Percentiles rank a stretch among this genome's conserved stretches.
Evolutionary conservation across 2,329 filamentous ascomycete genomes (phyloP).

Genomic region (Ceratocystis destructans): DNA sequence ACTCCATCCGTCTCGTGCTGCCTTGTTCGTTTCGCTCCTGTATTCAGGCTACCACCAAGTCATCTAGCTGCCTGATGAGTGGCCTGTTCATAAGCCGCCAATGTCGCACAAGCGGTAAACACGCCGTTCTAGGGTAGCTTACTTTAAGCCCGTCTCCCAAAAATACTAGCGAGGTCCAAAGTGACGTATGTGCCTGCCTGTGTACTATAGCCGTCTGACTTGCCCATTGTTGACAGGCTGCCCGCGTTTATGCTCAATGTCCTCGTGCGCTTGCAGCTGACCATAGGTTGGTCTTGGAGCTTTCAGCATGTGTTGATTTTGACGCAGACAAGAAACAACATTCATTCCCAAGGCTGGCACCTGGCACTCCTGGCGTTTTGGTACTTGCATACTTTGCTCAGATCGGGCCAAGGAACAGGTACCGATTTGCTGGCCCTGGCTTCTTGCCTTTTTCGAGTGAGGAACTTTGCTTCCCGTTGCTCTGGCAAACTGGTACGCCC

Average conservation of each 20-base stretch:
- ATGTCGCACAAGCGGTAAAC: background rate
- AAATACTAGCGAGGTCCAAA: background rate
- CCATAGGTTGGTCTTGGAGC: background rate
- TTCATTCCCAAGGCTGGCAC: no score
- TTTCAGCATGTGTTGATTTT: background rate
- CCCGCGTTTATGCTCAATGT: no score
- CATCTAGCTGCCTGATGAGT: background rate
- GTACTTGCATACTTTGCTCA: background rate
- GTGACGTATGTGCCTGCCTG: background rate
- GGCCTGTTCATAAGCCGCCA: background rate
- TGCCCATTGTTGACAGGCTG: no score
- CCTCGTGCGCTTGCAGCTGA: background rate
- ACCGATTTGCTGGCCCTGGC: conserved; percentile 4
- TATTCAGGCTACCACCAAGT: no score
- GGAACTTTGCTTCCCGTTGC: background rate
- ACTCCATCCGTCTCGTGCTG: no score
- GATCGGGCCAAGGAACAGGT: background rate
- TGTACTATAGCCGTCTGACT: no score
- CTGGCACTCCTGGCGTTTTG: background rate
- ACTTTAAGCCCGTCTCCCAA: background rate
- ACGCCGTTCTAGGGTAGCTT: background rate
- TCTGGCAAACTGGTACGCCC: conserved; percentile 7
- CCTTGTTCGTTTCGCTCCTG: no score
- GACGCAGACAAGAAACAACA: background rate
- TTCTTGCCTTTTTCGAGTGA: background rate